Conservation (phyloP, 2,329 filamentous ascomycete genomes). For the Exophiala lecanii-corni region DNA sequence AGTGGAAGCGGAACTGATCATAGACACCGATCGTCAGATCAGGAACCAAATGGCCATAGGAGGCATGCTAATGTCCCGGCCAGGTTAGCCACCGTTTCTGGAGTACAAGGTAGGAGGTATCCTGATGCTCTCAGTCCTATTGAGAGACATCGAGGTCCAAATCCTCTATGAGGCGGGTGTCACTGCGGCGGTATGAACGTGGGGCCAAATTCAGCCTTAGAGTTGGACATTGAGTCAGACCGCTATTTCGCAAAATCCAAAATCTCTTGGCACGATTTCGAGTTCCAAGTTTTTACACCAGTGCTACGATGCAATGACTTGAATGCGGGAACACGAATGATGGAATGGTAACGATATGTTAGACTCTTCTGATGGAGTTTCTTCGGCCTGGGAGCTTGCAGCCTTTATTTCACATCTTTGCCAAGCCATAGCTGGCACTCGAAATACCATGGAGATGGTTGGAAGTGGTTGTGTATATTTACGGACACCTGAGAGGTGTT, state of each 20-base stretch:
- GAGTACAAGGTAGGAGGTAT: conserved; percentile 25
- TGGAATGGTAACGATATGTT: too few species aligned
- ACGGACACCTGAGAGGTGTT: too few species aligned
- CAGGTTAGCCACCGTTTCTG: conserved; percentile 22
- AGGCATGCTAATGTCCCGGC: conserved; percentile 9
- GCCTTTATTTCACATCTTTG: too few species aligned
- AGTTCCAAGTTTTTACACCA: not conserved
- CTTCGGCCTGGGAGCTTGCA: too few species aligned
- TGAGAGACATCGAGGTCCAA: conserved; percentile 18
- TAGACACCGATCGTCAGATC: conserved; percentile 17
- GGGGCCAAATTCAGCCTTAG: not conserved
- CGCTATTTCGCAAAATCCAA: not conserved
- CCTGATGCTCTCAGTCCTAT: conserved; percentile 21
- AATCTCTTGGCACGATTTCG: not conserved
- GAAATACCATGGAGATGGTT: too few species aligned
- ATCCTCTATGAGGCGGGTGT: conserved; percentile 15
- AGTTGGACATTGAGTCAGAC: not conserved
- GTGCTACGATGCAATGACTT: not conserved
- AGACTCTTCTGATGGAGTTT: too few species aligned
- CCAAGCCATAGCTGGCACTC: too few species aligned
- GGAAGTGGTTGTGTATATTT: too few species aligned
- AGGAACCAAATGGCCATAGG: conserved; percentile 15
- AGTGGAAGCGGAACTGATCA: conserved; percentile 21
- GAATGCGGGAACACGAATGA: not conserved
- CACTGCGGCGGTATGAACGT: conserved; percentile 11